Evolutionary conservation across 139 green algal species (phyloP), one percentile per base, ranked within the genome.

Genomic region (Closterium sp.): DNA sequence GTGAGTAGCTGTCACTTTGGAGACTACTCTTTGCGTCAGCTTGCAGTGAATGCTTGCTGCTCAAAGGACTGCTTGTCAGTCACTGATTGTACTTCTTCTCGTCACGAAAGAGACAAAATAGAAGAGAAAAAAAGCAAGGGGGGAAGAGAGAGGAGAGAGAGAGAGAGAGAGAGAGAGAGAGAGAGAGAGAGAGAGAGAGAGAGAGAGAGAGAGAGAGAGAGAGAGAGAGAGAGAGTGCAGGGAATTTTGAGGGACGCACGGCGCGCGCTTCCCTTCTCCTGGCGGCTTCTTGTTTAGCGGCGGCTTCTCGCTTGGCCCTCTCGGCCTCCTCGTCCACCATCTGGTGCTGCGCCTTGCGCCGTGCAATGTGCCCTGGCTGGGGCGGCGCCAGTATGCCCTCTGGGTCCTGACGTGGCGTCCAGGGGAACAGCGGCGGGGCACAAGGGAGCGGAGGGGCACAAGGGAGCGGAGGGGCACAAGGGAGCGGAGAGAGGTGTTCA

Each of bases 311-410:
- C 27, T 32, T 31, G 30, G 42, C 30, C 9, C 70, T 85, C 31
- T 70, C 31, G 21, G 11, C 27, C 45, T 91, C 91, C 7, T 93
- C 91, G 87, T 93, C n/a, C 31, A 88, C 86, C 85, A 84, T 31
- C 7, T 31, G 30, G 13, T 91, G 92, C 88, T 91, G 85, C 32
- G 34, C 4, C 29, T 70, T 11, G n/a, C 91, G 62, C 31, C 91
- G 91, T 17, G 85, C 86, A 5, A 93, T 93, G 70, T 93, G 91
- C n/a, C 86, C 91, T 30, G 85, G 31, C 85, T 93, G 85, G 30
- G 91, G 91, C 28, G 85, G 2, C 31, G 91, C 91, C 85, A 93
- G 88, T 86, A 93, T 93, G 22, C 86, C 86, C 70, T 93, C 91
- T 1, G 91, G 91, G n/a, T 93, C 91, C 91, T 93, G 91, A 73